phyloP scores from a whole-genome alignment of 495 filamentous ascomycete species.

The Tuber brumale region DNA sequence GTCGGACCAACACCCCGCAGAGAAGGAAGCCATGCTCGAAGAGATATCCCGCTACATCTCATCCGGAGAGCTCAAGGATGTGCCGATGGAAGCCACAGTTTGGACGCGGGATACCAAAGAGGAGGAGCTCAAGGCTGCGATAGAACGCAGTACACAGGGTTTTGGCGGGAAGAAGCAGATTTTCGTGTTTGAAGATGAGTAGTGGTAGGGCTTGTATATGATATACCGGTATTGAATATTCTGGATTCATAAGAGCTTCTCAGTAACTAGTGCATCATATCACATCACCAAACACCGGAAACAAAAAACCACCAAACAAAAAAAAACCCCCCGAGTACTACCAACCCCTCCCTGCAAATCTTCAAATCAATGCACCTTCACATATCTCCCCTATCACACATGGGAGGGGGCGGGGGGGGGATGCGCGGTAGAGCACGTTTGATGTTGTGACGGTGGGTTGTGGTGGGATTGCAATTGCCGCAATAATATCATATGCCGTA shows the following conservation, averaged over 20 bases:
- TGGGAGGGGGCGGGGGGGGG: too few relatives aligned
- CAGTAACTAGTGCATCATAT: not conserved
- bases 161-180: constrained; percentile 81
- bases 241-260: not conserved
- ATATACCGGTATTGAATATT: not conserved
- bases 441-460: not conserved
- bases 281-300: not conserved
- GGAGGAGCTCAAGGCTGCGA: constrained; percentile 54
- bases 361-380: not conserved
- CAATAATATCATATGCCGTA: not conserved
- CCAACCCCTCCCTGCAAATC: not conserved
- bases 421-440: too few relatives aligned
- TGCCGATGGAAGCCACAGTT: constrained; percentile 65
- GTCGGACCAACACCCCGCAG: constrained; percentile 66
- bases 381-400: too few relatives aligned
- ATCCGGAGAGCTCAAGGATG: constrained; percentile 70
- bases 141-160: constrained; percentile 70
- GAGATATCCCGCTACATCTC: constrained; percentile 71
- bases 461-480: not conserved
- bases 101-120: constrained; percentile 77
- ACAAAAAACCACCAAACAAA: not conserved
- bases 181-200: constrained; percentile 61
- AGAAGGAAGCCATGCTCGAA: constrained; percentile 70
- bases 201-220: not conserved
- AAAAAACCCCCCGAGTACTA: not conserved